Evolutionary conservation across 2,329 filamentous ascomycete species (phyloP), one percentile per base, ranked within the genome.

Genomic region (Davidsoniella neocaledoniae): DNA sequence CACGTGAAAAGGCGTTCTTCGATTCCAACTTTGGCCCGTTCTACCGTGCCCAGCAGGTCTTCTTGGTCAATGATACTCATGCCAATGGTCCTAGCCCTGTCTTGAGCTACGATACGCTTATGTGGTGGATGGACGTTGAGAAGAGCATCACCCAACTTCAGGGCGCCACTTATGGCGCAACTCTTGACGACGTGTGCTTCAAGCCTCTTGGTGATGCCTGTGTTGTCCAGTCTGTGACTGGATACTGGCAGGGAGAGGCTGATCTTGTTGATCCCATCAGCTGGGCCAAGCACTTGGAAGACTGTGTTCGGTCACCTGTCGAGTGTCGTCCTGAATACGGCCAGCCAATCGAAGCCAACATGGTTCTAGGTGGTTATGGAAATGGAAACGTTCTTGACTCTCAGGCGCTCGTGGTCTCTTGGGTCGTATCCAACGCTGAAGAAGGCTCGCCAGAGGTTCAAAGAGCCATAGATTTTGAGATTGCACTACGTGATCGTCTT

Each of bases 121-220:
- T 73, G 23, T 98, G 91, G 91, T 96, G 90, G 91, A 85, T 91
- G 60, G 84, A 80, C 54, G 80, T 96, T 1, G 91, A 98, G 62
- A 76, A 78, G 56, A 79, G 81, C 45, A 77, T 96, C 36, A 73
- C 74, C 51, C 71, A 76, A 39, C 72, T 94, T 50, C 82, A 82
- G 61, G 86, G 87, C 2, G 61, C 75, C 12, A 69, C 79, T 17
- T 78, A 76, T 48, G 81, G 77, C 5, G 74, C 82, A 48, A 81
- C 74, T 0, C 71, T 98, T 2, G 70, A 86, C 23, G 84, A 96
- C 60, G 76, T 98, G 14, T 98, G 91, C 67, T 90, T 94, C 66
- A 95, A 95, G 61, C 93, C 93, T 1, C 86, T 83, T 0, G 86
- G 85, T 0, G 76, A 86, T 57, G 86, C 82, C 12, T 98, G 91